Evolutionary conservation across 2,329 filamentous ascomycete genomes (phyloP).

Genomic region (Plenodomus tracheiphilus): DNA sequence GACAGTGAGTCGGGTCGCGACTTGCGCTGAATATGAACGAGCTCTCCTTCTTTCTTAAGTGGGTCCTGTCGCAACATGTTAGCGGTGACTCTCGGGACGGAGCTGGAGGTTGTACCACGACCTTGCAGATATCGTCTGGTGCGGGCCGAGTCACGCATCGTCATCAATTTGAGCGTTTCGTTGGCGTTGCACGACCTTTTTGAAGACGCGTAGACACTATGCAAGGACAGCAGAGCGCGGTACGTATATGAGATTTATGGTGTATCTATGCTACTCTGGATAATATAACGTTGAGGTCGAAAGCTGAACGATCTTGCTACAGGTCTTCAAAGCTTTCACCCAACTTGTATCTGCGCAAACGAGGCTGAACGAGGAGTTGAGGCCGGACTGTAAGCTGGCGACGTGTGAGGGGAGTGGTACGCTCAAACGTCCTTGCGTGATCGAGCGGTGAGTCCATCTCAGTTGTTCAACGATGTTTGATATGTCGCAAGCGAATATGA

Average conservation of each 20-base stretch:
- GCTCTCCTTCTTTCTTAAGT: slow-evolving; percentile 6
- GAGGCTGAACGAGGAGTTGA: neutral
- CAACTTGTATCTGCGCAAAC: neutral
- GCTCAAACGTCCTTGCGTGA: neutral
- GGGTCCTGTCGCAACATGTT: slow-evolving; percentile 12
- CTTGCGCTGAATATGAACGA: slow-evolving; percentile 21
- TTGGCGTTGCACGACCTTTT: slow-evolving; percentile 23
- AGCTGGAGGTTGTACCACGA: slow-evolving; percentile 24
- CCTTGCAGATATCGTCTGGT: slow-evolving; percentile 16
- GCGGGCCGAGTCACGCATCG: slow-evolving; percentile 12
- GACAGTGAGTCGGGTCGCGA: slow-evolving; percentile 13
- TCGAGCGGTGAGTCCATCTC: neutral
- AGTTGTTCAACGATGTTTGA: neutral
- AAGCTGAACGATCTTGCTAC: neutral
- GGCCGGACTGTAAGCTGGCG: neutral
- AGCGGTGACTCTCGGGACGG: slow-evolving; percentile 14
- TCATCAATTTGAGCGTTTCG: slow-evolving; percentile 9
- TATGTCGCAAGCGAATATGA: neutral
- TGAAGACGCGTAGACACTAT: slow-evolving; percentile 17
- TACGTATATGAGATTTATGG: too few relatives aligned
- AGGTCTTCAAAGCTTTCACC: neutral
- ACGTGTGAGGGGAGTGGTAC: neutral
- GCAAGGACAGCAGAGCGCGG: slow-evolving; percentile 5
- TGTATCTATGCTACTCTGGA: neutral
- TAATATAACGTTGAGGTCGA: neutral